phyloP scores from a whole-genome alignment of 2,329 filamentous ascomycete species.

The Sclerotinia borealis region DNA sequence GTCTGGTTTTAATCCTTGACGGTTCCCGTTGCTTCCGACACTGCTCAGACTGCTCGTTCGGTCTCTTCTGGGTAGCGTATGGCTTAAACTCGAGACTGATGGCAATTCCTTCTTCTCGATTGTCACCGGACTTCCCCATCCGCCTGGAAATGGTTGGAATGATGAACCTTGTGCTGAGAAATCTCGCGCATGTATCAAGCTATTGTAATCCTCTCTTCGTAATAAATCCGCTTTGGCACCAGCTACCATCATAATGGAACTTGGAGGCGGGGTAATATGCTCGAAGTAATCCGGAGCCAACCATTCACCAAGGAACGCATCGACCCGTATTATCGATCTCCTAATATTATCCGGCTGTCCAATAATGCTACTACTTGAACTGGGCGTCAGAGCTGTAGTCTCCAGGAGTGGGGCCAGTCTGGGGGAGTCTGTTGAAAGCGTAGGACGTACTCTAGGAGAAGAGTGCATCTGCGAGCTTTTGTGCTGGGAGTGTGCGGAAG shows the following conservation, averaged over 20 bases:
- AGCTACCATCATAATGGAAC: constrained; percentile 79
- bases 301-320: constrained; percentile 95
- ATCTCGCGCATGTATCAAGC: constrained; percentile 27
- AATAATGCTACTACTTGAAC: constrained; percentile 12
- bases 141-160: constrained; percentile 34
- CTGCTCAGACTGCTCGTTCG: constrained; percentile 33
- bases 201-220: constrained; percentile 62
- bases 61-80: constrained; percentile 28
- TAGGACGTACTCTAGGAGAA: constrained; percentile 29
- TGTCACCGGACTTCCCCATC: constrained; percentile 32
- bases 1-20: constrained; percentile 16
- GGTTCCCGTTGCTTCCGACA: constrained; percentile 26
- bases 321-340: constrained; percentile 67
- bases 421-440: constrained; percentile 25
- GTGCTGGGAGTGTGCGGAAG: constrained; percentile 9
- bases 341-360: constrained; percentile 35
- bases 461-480: constrained; percentile 25
- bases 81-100: constrained; percentile 24
- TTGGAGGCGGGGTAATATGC: constrained; percentile 80
- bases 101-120: constrained; percentile 25
- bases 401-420: constrained; percentile 27
- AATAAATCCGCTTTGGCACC: constrained; percentile 83
- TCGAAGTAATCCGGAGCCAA: constrained; percentile 90
- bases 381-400: constrained; percentile 16
- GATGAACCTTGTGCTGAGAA: constrained; percentile 26